Conservation (phyloP, 306 rosid species). For the Quercus engelmannii region DNA sequence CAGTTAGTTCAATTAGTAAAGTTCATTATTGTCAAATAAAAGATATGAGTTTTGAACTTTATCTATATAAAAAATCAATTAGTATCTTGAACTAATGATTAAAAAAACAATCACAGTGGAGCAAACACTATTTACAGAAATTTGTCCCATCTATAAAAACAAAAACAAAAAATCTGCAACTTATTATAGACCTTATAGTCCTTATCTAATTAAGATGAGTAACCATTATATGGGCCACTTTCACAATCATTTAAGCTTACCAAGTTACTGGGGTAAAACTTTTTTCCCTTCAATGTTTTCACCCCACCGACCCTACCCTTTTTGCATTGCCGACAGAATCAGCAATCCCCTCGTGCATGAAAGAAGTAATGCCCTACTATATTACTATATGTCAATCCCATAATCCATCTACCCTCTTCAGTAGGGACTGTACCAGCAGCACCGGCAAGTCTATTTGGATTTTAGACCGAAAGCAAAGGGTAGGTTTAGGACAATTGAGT, state of each 20-base stretch:
- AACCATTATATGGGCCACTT: neutral
- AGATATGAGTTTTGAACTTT: too few species aligned
- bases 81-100: too few species aligned
- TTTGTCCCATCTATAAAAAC: too few species aligned
- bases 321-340: neutral
- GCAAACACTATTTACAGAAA: too few species aligned
- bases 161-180: too few species aligned
- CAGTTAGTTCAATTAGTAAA: too few species aligned
- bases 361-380: neutral
- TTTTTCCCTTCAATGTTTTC: neutral
- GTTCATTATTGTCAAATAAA: too few species aligned
- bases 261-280: neutral
- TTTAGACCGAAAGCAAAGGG: neutral
- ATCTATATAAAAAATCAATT: too few species aligned
- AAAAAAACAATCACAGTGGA: too few species aligned
- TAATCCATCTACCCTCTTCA: neutral
- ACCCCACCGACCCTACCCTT: neutral
- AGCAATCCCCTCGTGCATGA: neutral
- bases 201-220: neutral
- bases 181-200: neutral
- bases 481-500: neutral
- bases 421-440: neutral
- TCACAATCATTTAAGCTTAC: neutral
- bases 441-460: too few species aligned
- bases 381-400: neutral